A percentile compares a stretch with the other conserved stretches of the same genome.
phyloP scores from a whole-genome alignment of 352 stramenopile species.

The Lagenidium sp. region DNA sequence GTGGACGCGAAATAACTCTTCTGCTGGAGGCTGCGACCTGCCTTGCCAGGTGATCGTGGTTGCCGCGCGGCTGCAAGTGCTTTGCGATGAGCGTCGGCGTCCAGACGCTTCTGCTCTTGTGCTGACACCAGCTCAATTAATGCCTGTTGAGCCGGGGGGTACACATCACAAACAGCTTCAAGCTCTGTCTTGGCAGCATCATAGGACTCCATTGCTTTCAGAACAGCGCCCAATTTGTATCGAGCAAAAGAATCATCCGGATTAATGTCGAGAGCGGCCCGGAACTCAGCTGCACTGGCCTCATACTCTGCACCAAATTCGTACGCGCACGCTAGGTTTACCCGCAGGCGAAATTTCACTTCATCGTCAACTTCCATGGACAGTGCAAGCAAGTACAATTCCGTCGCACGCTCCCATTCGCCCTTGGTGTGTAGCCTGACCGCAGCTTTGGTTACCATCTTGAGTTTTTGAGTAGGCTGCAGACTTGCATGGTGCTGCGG shows the following conservation, averaged over 20 bases:
- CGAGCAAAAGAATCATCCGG: constrained; percentile 36
- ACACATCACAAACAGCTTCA: constrained; percentile 28
- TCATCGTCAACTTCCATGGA: constrained; percentile 42
- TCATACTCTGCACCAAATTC: constrained; percentile 28
- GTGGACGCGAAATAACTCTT: too few species aligned
- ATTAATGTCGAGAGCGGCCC: constrained; percentile 29
- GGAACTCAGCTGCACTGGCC: constrained; percentile 31
- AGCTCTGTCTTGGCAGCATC: constrained; percentile 29
- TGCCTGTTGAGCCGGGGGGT: constrained; percentile 41
- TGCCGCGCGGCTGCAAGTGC: constrained; percentile 17
- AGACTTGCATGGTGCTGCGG: constrained; percentile 49
- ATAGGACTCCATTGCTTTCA: constrained; percentile 24
- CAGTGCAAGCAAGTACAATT: constrained; percentile 60
- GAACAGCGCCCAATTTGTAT: constrained; percentile 47
- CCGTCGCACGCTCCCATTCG: constrained; percentile 47
- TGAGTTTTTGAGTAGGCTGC: constrained; percentile 66
- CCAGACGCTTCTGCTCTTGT: constrained; percentile 6
- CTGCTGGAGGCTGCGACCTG: constrained; percentile 5
- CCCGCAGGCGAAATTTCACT: constrained; percentile 47
- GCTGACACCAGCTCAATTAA: constrained; percentile 24
- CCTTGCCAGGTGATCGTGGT: constrained; percentile 9
- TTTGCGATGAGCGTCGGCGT: constrained; percentile 15
- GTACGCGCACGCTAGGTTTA: constrained; percentile 63
- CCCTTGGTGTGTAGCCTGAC: constrained; percentile 54
- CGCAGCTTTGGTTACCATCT: constrained; percentile 70